Evolutionary conservation across 495 filamentous ascomycete genomes (phyloP).

Genomic region (Penicillium arizonense): DNA sequence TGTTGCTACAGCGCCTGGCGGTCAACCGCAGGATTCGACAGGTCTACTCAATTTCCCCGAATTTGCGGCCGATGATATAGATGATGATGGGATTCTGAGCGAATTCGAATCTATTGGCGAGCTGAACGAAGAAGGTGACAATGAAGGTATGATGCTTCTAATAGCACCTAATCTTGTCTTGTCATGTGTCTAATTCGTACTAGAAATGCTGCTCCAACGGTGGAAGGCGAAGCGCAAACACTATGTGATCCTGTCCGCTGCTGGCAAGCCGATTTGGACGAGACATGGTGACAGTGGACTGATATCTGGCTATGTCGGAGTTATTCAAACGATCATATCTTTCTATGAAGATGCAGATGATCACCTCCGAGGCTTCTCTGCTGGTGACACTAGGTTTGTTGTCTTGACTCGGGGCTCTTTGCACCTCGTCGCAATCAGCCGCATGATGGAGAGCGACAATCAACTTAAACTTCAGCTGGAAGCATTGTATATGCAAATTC

Average conservation of each 20-base stretch:
- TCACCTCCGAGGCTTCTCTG: slow-evolving; percentile 75
- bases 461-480: slow-evolving; percentile 88
- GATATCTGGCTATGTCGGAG: slow-evolving; percentile 90
- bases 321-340: slow-evolving; percentile 95
- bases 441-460: slow-evolving; percentile 82
- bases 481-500: slow-evolving; percentile 94
- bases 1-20: slow-evolving; percentile 31
- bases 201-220: slow-evolving; percentile 63
- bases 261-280: slow-evolving; percentile 97
- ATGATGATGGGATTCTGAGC: slow-evolving; percentile 59
- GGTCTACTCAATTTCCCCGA: slow-evolving; percentile 48
- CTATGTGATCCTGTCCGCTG: slow-evolving; percentile 91
- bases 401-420: slow-evolving; percentile 79
- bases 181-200: slow-evolving; percentile 8
- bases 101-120: slow-evolving; percentile 81
- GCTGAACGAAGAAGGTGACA: slow-evolving; percentile 55
- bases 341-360: slow-evolving; percentile 84
- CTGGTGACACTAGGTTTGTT: slow-evolving; percentile 80
- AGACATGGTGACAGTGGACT: slow-evolving; percentile 86
- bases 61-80: slow-evolving; percentile 51
- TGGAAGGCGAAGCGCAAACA: slow-evolving; percentile 94
- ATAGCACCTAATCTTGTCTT: neutral
- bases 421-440: slow-evolving; percentile 90
- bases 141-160: slow-evolving; percentile 56
- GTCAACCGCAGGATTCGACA: slow-evolving; percentile 21